A percentile compares a stretch with the other conserved stretches of the same genome.
Conservation (phyloP, 2,329 filamentous ascomycete species). For the Paracamarosporium sp. region DNA sequence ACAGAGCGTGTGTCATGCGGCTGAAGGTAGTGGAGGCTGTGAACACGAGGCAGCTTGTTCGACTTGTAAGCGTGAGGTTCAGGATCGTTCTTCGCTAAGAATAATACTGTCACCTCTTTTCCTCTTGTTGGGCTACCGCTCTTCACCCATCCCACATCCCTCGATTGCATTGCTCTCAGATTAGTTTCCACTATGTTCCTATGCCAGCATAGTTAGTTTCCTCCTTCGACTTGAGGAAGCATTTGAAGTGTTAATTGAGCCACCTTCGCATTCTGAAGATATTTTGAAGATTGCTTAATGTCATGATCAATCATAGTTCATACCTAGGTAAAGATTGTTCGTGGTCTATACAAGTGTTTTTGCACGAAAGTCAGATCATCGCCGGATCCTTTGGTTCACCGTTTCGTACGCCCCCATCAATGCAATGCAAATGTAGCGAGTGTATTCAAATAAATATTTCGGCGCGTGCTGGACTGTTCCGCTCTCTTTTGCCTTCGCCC, state of each 20-base stretch:
- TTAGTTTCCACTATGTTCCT: too few relatives aligned
- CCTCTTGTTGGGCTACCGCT: background rate
- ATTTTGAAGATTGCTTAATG: background rate
- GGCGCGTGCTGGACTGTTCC: too few relatives aligned
- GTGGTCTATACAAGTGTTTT: background rate
- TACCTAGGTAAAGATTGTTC: conserved; percentile 1
- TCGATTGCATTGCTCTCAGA: too few relatives aligned
- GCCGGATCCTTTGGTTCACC: background rate
- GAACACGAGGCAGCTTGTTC: background rate
- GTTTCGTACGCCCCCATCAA: background rate
- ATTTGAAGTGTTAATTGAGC: too few relatives aligned
- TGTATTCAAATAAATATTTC: background rate
- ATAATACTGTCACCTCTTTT: background rate
- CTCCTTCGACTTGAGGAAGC: too few relatives aligned
- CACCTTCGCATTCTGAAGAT: too few relatives aligned
- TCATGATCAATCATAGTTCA: conserved; percentile 1
- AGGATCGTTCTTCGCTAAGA: background rate
- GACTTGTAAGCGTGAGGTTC: background rate
- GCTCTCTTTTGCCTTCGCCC: too few relatives aligned
- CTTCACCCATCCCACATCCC: too few relatives aligned
- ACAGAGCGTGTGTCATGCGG: background rate
- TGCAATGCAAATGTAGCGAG: conserved; percentile 2
- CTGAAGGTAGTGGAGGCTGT: background rate
- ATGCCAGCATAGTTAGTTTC: too few relatives aligned
- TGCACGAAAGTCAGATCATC: conserved; percentile 1